phyloP scores from a whole-genome alignment of 2,329 filamentous ascomycete genomes.

The Thyridium curvatum region DNA sequence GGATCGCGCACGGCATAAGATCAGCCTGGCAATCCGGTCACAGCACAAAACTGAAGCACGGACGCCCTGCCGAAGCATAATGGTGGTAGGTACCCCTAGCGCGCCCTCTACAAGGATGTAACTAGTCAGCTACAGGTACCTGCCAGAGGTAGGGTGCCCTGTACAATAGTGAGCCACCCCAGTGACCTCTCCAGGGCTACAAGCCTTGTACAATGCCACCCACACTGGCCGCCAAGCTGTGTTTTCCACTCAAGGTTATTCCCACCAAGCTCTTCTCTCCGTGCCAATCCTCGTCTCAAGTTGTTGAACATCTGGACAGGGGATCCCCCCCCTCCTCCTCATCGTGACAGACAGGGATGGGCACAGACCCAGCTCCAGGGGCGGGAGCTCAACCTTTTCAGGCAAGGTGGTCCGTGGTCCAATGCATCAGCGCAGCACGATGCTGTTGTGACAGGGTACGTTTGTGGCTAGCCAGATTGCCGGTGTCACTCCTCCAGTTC shows the following conservation, averaged over 20 bases:
- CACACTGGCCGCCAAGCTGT: too few species aligned
- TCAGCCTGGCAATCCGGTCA: constrained; percentile 40
- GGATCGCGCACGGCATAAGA: constrained; percentile 35
- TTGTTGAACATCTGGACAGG: constrained; percentile 21
- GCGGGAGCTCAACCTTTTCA: constrained; percentile 19
- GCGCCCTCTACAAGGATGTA: too few species aligned
- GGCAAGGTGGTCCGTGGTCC: constrained; percentile 18
- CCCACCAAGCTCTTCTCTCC: too few species aligned
- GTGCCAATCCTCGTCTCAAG: constrained; percentile 39
- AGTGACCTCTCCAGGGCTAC: too few species aligned
- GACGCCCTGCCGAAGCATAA: not conserved
- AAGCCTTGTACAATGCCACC: too few species aligned
- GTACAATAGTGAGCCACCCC: too few species aligned
- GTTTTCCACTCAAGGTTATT: too few species aligned
- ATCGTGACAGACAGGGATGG: constrained; percentile 18
- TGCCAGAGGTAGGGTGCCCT: too few species aligned
- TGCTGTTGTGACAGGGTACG: constrained; percentile 7
- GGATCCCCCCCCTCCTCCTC: constrained; percentile 9
- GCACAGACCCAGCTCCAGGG: constrained; percentile 15
- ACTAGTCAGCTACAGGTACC: too few species aligned
- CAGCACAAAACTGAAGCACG: constrained; percentile 27
- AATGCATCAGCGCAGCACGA: constrained; percentile 12
- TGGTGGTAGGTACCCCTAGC: too few species aligned
- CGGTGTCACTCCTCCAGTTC: not conserved
- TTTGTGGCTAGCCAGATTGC: constrained; percentile 9